Evolutionary conservation across 148 eudicot species (phyloP), one percentile per base, ranked within the genome.

Genomic region (Pharnaceum exiguum): DNA sequence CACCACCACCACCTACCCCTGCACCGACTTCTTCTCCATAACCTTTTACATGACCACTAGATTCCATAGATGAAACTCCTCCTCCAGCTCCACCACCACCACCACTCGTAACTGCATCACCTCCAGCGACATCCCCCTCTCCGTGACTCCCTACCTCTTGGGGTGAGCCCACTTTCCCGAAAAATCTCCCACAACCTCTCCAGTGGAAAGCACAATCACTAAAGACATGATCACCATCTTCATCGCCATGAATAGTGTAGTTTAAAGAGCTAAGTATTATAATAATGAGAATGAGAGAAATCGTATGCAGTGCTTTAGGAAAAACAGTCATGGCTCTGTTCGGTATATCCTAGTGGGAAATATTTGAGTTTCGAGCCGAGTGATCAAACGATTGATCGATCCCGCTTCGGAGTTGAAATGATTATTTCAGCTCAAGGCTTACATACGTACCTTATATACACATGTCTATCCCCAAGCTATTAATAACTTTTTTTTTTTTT

Each of bases 121-220:
- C 55, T 29, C 55, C 55, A 51, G 23, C 13, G 12, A 23, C 18
- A 2, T 9, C 13, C 23, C 53, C 68, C 3, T n/a, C n/a, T n/a
- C n/a, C n/a, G n/a, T n/a, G n/a, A n/a, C n/a, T n/a, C n/a, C n/a
- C n/a, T n/a, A n/a, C n/a, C n/a, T n/a, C n/a, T n/a, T n/a, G n/a
- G n/a, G n/a, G n/a, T n/a, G n/a, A n/a, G n/a, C n/a, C 60, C 60
- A 44, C 26, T 23, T 45, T 57, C 0, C 55, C 59, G 23, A 58
- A 44, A 25, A 70, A 71, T 28, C 75, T 71, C 36, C 66, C 59
- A 48, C 70, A 71, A 10, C 66, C 75, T 13, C 75, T 53, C 75
- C 75, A 66, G 3, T 39, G 62, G 22, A 19, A 66, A 0, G 57
- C 22, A 9, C 70, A 71, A 22, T 38, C 44, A 27, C 69, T 56